Evolutionary conservation across 352 stramenopile species (phyloP), one percentile per base, ranked within the genome.

Genomic region (Globisporangium okanoganense): DNA sequence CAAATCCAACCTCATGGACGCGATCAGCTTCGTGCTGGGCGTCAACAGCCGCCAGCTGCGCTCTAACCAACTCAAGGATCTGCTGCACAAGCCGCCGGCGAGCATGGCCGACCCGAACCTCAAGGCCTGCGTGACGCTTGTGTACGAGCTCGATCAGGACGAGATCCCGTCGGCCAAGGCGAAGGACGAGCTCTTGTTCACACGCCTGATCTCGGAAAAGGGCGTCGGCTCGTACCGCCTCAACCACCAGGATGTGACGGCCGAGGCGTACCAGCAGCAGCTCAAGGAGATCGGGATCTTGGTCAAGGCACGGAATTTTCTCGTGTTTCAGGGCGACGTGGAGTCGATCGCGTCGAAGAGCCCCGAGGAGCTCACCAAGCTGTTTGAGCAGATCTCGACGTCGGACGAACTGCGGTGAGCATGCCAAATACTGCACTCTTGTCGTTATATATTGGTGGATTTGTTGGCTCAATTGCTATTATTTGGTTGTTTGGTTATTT

Each of bases 291-390:
- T 99, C 66, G 97, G 97, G 5, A 97, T 99, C 25, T 76, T 99
- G 25, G 89, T 99, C 36, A 99, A 99, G 71, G 97, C 96, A 8
- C 82, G 97, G n/a, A 99, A 99, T 75, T 99, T 99, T 68, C 69
- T 99, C 8, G 97, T 99, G 6, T 99, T 99, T 75, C 97, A 99
- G 60, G 97, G 97, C 40, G 98, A 99, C 73, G 97, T 99, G 25
- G 97, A 99, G 73, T 95, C 84, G 27, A 97, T 99, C 57, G 96
- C 97, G 1, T 95, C 90, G 40, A 99, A 98, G 69, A 96, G 84
- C 56, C 96, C 97, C 0, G 86, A 96, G 9, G 91, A 99, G 63
- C 75, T 99, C 22, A 98, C 97, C 1, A 93, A 98, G 70, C 78
- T 99, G 5, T 97, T 99, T 63, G 97, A 99, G 74, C 89, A 99